phyloP scores from a whole-genome alignment of 768 basidiomycete species.

The Xerocomus brunneocitrinus region DNA sequence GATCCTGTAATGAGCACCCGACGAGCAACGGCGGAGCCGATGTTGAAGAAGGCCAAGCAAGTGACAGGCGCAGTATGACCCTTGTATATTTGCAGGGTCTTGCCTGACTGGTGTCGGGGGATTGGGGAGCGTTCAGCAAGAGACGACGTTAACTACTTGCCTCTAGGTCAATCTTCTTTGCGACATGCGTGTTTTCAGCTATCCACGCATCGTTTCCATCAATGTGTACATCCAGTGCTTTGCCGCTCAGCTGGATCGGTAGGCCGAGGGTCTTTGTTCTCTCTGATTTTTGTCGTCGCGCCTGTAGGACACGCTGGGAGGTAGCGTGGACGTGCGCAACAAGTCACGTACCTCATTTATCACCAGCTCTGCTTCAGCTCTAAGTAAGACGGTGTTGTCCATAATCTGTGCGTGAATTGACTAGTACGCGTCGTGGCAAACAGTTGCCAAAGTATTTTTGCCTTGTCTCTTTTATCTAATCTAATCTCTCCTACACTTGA shows the following conservation, averaged over 20 bases:
- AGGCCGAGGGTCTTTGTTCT: conserved; percentile 67
- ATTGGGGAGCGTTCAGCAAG: conserved; percentile 6
- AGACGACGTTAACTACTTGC: conserved; percentile 37
- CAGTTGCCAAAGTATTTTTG: too few relatives aligned
- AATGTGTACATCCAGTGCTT: conserved; percentile 67
- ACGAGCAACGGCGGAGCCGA: conserved; percentile 32
- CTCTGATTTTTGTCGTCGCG: conserved; percentile 69
- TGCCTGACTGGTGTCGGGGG: conserved; percentile 59
- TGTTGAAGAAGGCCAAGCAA: conserved; percentile 62
- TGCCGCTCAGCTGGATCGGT: conserved; percentile 73
- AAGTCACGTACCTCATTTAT: conserved; percentile 23
- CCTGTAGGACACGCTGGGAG: conserved; percentile 35
- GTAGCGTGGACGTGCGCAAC: background rate
- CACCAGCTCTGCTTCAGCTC: conserved; percentile 30
- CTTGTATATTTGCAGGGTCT: conserved; percentile 66
- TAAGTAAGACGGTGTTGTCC: conserved; percentile 27
- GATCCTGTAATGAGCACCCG: conserved; percentile 78
- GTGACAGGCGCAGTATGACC: conserved; percentile 92
- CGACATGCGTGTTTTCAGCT: conserved; percentile 78
- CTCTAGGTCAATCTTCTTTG: conserved; percentile 71
- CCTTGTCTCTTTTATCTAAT: conserved; percentile 20
- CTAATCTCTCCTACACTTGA: conserved; percentile 12
- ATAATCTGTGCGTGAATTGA: conserved; percentile 3
- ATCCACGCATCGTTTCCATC: conserved; percentile 72
- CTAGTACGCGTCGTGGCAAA: too few relatives aligned